Evolutionary conservation across 2,329 filamentous ascomycete genomes (phyloP).

Genomic region (Aspergillus sp.): DNA sequence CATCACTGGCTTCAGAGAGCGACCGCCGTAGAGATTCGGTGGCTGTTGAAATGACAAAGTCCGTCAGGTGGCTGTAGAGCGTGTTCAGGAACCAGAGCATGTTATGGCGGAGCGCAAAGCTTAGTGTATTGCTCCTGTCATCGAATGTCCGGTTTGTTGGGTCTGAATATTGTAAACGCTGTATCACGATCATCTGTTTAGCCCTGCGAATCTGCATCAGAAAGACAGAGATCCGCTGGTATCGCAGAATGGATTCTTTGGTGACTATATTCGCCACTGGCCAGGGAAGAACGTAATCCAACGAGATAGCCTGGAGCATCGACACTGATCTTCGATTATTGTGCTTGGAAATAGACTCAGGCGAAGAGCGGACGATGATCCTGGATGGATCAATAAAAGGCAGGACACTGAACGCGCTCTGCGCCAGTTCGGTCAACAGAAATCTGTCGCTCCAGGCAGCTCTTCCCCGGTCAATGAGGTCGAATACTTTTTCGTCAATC

Average conservation of each 20-base stretch:
- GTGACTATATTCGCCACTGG: slow-evolving; percentile 70
- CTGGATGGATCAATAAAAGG: slow-evolving; percentile 58
- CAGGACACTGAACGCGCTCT: slow-evolving; percentile 63
- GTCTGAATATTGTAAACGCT: slow-evolving; percentile 35
- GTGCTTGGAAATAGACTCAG: slow-evolving; percentile 42
- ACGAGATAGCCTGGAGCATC: slow-evolving; percentile 60
- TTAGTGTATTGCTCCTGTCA: slow-evolving; percentile 36
- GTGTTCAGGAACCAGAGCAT: slow-evolving; percentile 76
- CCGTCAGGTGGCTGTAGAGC: slow-evolving; percentile 73
- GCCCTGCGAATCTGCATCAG: slow-evolving; percentile 76
- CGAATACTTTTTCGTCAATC: slow-evolving; percentile 70
- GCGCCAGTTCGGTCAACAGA: slow-evolving; percentile 72
- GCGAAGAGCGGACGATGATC: slow-evolving; percentile 58
- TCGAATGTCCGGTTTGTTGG: slow-evolving; percentile 40
- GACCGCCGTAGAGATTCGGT: slow-evolving; percentile 55
- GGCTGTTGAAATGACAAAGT: slow-evolving; percentile 66
- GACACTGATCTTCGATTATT: slow-evolving; percentile 59
- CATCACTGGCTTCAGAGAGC: slow-evolving; percentile 64
- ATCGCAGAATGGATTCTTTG: slow-evolving; percentile 61
- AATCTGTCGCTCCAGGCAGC: slow-evolving; percentile 77
- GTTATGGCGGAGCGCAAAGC: slow-evolving; percentile 59
- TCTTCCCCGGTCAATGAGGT: slow-evolving; percentile 64
- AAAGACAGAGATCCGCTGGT: slow-evolving; percentile 72
- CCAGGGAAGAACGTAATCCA: slow-evolving; percentile 68
- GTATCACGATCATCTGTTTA: slow-evolving; percentile 62